Conservation (phyloP, 257 asterid genomes). For the Solanum tacnaense region DNA sequence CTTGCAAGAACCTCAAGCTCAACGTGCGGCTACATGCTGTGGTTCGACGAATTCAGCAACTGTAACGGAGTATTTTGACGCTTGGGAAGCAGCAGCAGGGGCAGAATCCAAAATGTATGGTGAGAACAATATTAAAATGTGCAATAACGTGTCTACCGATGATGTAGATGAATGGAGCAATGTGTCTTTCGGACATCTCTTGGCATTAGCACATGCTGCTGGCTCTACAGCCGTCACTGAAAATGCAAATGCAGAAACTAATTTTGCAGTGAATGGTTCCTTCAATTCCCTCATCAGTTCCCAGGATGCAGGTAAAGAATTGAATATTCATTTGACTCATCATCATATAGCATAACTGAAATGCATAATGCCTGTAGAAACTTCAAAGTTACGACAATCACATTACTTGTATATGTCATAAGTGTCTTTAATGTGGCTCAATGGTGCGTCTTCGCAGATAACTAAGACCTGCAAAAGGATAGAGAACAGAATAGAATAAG, state of each 20-base stretch:
- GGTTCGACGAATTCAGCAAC: background rate
- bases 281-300: slow-evolving; percentile 1
- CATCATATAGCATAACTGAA: background rate
- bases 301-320: slow-evolving; percentile 3
- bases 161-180: slow-evolving; percentile 16
- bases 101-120: slow-evolving; percentile 9
- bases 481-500: background rate
- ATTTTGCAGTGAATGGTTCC: background rate
- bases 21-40: background rate
- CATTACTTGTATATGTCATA: background rate
- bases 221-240: background rate
- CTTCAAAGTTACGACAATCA: background rate
- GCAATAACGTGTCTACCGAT: slow-evolving; percentile 1
- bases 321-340: background rate
- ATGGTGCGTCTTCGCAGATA: background rate
- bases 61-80: slow-evolving; percentile 1
- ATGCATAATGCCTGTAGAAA: background rate
- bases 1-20: slow-evolving; percentile 14
- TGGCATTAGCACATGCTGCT: slow-evolving; percentile 25
- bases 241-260: slow-evolving; percentile 9
- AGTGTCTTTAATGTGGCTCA: background rate
- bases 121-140: background rate
- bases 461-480: background rate
- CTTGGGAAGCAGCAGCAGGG: slow-evolving; percentile 21
- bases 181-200: slow-evolving; percentile 28